These are phyloP conservation scores for Fagopyrum homotropicum DNA, from an alignment of 148 eudicot species.

Conservation along the genomic window DNA sequence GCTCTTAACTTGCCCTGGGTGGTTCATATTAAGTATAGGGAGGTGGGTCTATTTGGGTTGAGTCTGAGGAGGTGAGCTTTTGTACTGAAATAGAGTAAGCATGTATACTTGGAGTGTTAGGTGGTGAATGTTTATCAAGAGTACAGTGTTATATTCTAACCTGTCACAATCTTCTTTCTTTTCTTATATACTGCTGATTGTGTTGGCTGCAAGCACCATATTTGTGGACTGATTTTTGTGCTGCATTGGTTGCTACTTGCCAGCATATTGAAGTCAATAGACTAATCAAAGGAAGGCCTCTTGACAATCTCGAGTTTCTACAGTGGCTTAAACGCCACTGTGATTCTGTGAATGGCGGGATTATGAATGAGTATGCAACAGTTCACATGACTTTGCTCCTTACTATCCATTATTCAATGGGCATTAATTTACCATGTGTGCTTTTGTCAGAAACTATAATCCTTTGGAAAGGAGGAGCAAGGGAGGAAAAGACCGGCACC, in stretches of 20 bases:
- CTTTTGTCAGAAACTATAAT: conserved; percentile 60
- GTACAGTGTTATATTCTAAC: not conserved
- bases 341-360: conserved; percentile 80
- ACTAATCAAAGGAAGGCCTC: conserved; percentile 76
- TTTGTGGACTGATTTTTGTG: not conserved
- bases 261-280: conserved; percentile 90
- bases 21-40: not conserved
- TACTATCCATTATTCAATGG: not conserved
- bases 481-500: conserved; percentile 52
- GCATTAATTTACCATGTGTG: not conserved
- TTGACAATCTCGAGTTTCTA: conserved; percentile 94
- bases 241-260: conserved; percentile 11
- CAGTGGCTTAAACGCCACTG: conserved; percentile 97
- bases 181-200: not conserved
- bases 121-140: not conserved
- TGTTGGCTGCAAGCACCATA: not conserved
- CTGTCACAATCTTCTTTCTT: not conserved
- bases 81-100: not conserved
- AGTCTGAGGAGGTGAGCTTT: not conserved
- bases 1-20: not conserved
- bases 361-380: conserved; percentile 65
- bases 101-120: not conserved
- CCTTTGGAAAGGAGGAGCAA: conserved; percentile 80
- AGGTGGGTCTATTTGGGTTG: not conserved
- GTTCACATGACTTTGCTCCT: not conserved